A percentile compares a stretch with the other conserved stretches of the same genome.
phyloP scores from a whole-genome alignment of 1,139 yeast genomes.

The Geotrichum siamense region DNA sequence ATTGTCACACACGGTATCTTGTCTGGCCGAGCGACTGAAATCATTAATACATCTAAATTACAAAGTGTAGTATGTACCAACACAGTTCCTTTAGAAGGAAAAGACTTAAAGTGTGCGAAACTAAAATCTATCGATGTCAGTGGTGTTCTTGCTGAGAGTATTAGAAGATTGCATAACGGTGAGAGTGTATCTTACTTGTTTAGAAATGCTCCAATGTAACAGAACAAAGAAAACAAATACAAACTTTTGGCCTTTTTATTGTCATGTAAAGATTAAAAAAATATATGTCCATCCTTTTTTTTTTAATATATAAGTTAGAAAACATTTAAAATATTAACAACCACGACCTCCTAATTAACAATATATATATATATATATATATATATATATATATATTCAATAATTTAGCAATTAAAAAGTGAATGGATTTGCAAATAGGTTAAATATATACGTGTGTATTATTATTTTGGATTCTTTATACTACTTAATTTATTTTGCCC shows the following conservation, averaged over 20 bases:
- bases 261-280: too few relatives aligned
- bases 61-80: slow-evolving; percentile 86
- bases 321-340: too few relatives aligned
- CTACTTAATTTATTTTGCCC: slow-evolving; percentile 17
- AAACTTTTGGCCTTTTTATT: too few relatives aligned
- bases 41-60: slow-evolving; percentile 70
- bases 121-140: slow-evolving; percentile 79
- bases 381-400: too few relatives aligned
- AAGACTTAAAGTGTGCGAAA: slow-evolving; percentile 60
- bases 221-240: too few relatives aligned
- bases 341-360: too few relatives aligned
- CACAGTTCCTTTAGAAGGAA: slow-evolving; percentile 85
- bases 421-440: not conserved
- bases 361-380: too few relatives aligned
- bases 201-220: slow-evolving; percentile 45
- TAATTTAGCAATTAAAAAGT: too few relatives aligned
- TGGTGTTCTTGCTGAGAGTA: slow-evolving; percentile 90
- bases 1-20: slow-evolving; percentile 94
- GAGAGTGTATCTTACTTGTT: slow-evolving; percentile 88
- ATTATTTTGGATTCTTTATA: not conserved
- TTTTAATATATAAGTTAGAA: too few relatives aligned
- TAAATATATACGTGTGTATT: not conserved
- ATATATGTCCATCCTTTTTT: too few relatives aligned
- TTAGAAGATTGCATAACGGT: slow-evolving; percentile 89
- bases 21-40: slow-evolving; percentile 79